These are phyloP conservation scores for Nectriaceae sp. DNA, from an alignment of 2,329 filamentous ascomycete genomes.

Conservation along the genomic window DNA sequence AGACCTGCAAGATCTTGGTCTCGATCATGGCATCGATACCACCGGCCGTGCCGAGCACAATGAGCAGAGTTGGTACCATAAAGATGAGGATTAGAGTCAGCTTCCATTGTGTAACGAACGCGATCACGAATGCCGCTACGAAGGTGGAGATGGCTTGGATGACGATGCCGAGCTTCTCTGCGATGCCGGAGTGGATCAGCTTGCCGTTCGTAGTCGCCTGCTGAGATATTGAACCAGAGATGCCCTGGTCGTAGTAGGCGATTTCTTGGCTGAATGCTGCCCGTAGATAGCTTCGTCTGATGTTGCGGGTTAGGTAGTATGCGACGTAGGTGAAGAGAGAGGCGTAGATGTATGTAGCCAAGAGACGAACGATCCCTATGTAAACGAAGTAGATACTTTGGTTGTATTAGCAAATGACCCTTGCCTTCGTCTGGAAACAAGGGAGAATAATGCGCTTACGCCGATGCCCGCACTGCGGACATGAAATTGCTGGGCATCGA, in stretches of 20 bases:
- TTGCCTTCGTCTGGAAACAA: too few relatives aligned
- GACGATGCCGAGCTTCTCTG: slow-evolving; percentile 46
- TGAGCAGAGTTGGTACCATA: slow-evolving; percentile 46
- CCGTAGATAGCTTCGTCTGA: slow-evolving; percentile 49
- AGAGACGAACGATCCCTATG: slow-evolving; percentile 54
- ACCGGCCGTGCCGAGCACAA: slow-evolving; percentile 41
- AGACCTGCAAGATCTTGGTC: slow-evolving; percentile 44
- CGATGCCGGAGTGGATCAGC: slow-evolving; percentile 46
- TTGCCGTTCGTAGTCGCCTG: slow-evolving; percentile 52
- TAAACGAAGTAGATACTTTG: slow-evolving; percentile 56
- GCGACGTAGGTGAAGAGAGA: slow-evolving; percentile 47
- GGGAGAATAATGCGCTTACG: too few relatives aligned
- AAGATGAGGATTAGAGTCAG: slow-evolving; percentile 45
- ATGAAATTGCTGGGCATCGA: slow-evolving; percentile 20
- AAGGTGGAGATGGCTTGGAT: slow-evolving; percentile 43
- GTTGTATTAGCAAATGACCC: too few relatives aligned
- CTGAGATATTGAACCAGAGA: slow-evolving; percentile 46
- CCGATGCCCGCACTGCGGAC: slow-evolving; percentile 8
- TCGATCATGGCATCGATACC: slow-evolving; percentile 44
- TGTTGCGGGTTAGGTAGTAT: slow-evolving; percentile 47
- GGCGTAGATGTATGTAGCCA: slow-evolving; percentile 46
- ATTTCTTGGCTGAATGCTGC: slow-evolving; percentile 52
- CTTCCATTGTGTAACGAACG: slow-evolving; percentile 44
- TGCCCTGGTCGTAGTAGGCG: slow-evolving; percentile 53
- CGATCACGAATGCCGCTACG: slow-evolving; percentile 41